phyloP scores from a whole-genome alignment of 2,329 filamentous ascomycete genomes.

The Mycosphaerelloides madeirae region DNA sequence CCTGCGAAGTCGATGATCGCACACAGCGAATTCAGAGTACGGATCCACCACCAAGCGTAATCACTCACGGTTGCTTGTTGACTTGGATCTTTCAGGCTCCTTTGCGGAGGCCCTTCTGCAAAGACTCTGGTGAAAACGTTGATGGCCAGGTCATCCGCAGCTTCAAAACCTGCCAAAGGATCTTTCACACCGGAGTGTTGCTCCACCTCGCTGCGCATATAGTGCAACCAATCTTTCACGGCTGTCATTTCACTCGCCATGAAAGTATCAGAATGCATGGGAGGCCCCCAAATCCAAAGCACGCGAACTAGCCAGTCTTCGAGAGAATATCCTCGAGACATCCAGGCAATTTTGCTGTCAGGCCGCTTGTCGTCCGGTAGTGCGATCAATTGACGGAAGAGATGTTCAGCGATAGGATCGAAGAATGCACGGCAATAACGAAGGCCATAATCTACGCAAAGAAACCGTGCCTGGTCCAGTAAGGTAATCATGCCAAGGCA shows the following conservation, averaged over 20 bases:
- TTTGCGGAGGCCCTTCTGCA: background rate
- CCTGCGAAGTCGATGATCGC: constrained; percentile 2
- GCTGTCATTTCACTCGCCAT: background rate
- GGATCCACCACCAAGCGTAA: constrained; percentile 6
- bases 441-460: background rate
- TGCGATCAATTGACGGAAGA: background rate
- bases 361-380: background rate
- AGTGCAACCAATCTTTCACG: constrained; percentile 3
- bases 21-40: constrained; percentile 2
- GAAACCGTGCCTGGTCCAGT: background rate
- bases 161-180: background rate
- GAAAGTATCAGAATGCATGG: constrained; percentile 3
- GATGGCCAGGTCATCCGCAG: constrained; percentile 1
- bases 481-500: constrained; percentile 3
- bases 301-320: constrained; percentile 2
- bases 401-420: constrained; percentile 2
- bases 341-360: constrained; percentile 1
- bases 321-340: background rate
- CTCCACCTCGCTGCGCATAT: background rate
- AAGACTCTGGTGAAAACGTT: background rate
- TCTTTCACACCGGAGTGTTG: background rate
- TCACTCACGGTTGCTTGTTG: background rate
- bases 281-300: constrained; percentile 2
- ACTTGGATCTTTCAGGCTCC: background rate
- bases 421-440: constrained; percentile 2